These are phyloP conservation scores for Solanum bulbocastanum DNA, from an alignment of 257 asterid species.

Conservation along the genomic window DNA sequence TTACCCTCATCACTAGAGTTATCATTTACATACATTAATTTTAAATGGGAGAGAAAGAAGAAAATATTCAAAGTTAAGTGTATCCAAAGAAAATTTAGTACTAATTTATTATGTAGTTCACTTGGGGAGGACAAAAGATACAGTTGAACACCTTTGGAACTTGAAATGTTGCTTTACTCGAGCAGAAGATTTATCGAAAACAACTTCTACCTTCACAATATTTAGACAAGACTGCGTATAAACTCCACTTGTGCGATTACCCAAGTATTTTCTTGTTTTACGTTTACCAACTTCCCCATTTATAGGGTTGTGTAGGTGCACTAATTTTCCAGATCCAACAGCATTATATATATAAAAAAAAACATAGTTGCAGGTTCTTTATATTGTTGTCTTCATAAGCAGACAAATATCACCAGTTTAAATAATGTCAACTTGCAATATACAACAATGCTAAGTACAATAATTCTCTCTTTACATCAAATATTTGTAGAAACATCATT, in stretches of 20 bases:
- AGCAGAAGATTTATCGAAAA: rapidly evolving
- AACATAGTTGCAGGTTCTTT: neutral
- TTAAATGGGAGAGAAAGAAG: neutral
- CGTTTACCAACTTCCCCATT: neutral
- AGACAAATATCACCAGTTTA: neutral
- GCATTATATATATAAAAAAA: neutral
- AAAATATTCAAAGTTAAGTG: neutral
- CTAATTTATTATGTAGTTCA: neutral
- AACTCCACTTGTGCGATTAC: neutral
- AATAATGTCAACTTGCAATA: neutral
- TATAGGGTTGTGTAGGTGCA: neutral
- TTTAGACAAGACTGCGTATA: rapidly evolving
- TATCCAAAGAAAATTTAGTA: neutral
- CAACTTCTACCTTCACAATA: neutral
- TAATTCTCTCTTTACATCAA: neutral
- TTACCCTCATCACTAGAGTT: neutral
- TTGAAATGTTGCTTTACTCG: neutral
- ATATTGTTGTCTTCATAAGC: neutral
- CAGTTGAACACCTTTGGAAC: neutral
- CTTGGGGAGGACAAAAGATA: neutral
- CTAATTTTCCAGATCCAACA: neutral
- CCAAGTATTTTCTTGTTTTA: neutral
- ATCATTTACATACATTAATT: neutral
- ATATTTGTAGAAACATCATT: neutral
- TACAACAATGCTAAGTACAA: neutral